These are phyloP conservation scores for Suillus sp. DNA, from an alignment of 768 basidiomycete genomes.

Conservation along the genomic window DNA sequence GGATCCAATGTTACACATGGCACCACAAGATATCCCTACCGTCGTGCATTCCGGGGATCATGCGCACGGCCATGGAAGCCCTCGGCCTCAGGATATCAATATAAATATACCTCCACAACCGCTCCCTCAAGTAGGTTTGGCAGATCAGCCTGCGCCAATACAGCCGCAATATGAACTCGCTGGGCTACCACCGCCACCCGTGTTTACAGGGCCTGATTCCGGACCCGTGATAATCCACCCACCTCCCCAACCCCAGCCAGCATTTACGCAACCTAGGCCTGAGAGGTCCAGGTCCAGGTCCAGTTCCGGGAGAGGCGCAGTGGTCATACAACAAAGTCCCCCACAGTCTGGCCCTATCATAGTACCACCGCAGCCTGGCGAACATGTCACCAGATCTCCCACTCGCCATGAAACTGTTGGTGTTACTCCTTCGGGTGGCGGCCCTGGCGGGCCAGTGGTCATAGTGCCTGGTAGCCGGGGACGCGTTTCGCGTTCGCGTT, in stretches of 20 bases:
- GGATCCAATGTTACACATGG: not conserved
- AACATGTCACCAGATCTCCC: constrained; percentile 24
- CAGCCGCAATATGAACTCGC: not conserved
- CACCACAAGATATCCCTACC: constrained; percentile 16
- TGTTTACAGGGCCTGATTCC: constrained; percentile 1
- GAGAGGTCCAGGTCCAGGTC: constrained; percentile 6
- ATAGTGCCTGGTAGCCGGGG: constrained; percentile 13
- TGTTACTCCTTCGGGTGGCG: constrained; percentile 15
- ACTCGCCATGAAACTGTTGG: constrained; percentile 26
- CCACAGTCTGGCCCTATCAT: constrained; percentile 28
- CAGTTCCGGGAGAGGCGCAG: not conserved
- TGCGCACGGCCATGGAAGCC: constrained; percentile 1
- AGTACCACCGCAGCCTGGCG: constrained; percentile 18
- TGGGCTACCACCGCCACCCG: constrained; percentile 7
- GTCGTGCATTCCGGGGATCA: constrained; percentile 17
- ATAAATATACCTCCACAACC: constrained; percentile 14
- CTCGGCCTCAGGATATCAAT: constrained; percentile 17
- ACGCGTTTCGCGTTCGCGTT: constrained; percentile 12
- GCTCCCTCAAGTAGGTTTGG: not conserved
- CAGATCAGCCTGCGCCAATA: not conserved
- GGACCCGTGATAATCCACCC: constrained; percentile 25
- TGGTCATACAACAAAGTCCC: constrained; percentile 20
- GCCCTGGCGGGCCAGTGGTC: constrained; percentile 8
- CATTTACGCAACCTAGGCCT: constrained; percentile 11
- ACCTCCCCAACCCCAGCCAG: constrained; percentile 1